A percentile compares a stretch with the other conserved stretches of the same genome.
Evolutionary conservation across 2,329 filamentous ascomycete species (phyloP).

Genomic region (Diaporthe sp.): DNA sequence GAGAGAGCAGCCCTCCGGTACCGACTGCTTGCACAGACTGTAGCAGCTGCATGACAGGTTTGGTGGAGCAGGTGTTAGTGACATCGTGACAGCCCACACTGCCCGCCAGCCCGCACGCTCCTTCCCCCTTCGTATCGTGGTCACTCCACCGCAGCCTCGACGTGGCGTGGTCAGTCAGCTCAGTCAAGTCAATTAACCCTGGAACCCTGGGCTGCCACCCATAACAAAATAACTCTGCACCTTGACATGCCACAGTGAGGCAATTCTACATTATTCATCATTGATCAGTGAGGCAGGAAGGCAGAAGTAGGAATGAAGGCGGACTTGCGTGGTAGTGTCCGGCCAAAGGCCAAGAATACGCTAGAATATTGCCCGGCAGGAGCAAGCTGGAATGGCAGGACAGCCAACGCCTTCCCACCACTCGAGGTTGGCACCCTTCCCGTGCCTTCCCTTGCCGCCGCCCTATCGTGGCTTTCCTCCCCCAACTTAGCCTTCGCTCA

Average conservation of each 20-base stretch:
- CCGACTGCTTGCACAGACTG: slow-evolving; percentile 19
- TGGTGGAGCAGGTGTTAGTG: slow-evolving; percentile 30
- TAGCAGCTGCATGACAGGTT: slow-evolving; percentile 31
- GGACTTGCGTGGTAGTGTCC: background rate
- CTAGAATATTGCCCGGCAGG: slow-evolving; percentile 32
- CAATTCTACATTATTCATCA: background rate
- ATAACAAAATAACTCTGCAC: background rate
- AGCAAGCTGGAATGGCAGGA: background rate
- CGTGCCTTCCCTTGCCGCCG: background rate
- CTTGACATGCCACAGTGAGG: background rate
- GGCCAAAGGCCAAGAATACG: slow-evolving; percentile 6
- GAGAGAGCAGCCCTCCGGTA: background rate
- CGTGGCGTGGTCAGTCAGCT: slow-evolving; percentile 29
- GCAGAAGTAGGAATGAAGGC: background rate
- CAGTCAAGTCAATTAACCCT: background rate
- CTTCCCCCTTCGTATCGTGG: background rate
- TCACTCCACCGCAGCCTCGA: slow-evolving; percentile 34
- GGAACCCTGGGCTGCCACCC: background rate
- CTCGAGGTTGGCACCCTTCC: background rate
- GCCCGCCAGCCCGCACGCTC: too few species aligned
- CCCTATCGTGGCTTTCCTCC: slow-evolving; percentile 15
- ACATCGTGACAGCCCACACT: slow-evolving; percentile 34
- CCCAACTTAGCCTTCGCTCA: background rate
- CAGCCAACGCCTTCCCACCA: background rate
- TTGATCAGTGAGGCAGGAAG: background rate